Evolutionary conservation across 495 filamentous ascomycete species (phyloP).

Genomic region (Neurospora sp.): DNA sequence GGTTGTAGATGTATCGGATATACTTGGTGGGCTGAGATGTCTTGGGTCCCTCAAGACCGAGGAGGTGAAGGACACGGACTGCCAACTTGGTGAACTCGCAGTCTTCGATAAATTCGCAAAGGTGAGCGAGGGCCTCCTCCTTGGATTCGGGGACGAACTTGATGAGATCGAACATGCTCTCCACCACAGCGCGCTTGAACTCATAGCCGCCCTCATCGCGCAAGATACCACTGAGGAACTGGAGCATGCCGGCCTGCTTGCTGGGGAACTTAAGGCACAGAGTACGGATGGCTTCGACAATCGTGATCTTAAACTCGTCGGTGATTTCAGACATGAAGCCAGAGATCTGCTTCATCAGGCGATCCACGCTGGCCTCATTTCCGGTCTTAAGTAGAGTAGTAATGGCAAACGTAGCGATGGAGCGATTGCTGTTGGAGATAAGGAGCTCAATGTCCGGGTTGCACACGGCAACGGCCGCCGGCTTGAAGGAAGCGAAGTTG

Average conservation of each 20-base stretch:
- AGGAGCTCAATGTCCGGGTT: conserved; percentile 94
- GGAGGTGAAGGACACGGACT: conserved; percentile 84
- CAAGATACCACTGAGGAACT: conserved; percentile 88
- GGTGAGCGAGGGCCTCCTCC: conserved; percentile 91
- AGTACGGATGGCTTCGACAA: conserved; percentile 94
- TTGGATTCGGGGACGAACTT: conserved; percentile 97
- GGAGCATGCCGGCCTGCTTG: conserved; percentile 96
- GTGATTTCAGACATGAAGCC: conserved; percentile 97
- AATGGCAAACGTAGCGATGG: conserved; percentile 96
- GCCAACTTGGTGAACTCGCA: conserved; percentile 99
- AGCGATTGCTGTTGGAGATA: conserved; percentile 93
- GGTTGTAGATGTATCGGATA: conserved; percentile 98
- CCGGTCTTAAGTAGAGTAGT: conserved; percentile 96
- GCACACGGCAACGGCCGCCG: conserved; percentile 81
- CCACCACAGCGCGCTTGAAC: conserved; percentile 94
- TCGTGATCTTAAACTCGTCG: conserved; percentile 98
- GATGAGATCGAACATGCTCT: conserved; percentile 99
- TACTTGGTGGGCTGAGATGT: conserved; percentile 96
- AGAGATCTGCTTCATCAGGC: conserved; percentile 96
- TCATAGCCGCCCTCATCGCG: conserved; percentile 97
- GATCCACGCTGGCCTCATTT: conserved; percentile 92
- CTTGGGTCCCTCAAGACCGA: conserved; percentile 90
- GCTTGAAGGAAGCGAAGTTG: conserved; percentile 90
- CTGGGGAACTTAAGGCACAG: conserved; percentile 94
- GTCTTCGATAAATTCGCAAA: conserved; percentile 99